Conservation (phyloP, 306 rosid species). For the Corylus avellana region DNA sequence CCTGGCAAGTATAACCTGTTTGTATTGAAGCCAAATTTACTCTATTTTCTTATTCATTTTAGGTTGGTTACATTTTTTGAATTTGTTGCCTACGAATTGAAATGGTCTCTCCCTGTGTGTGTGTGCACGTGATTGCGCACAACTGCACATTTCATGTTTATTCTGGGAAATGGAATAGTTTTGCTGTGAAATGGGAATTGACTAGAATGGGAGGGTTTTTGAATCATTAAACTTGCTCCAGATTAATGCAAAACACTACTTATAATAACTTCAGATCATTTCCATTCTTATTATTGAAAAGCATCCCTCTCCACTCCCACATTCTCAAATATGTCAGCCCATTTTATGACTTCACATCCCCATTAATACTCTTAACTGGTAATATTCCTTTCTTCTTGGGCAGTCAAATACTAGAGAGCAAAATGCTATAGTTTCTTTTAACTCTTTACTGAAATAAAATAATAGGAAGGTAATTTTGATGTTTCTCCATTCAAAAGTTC, state of each 20-base stretch:
- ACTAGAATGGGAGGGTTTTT: neutral
- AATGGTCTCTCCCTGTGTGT: neutral
- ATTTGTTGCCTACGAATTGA: neutral
- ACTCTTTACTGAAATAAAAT: neutral
- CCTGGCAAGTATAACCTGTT: constrained; percentile 41
- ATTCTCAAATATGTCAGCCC: neutral
- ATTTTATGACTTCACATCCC: neutral
- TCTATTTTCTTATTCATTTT: constrained; percentile 2
- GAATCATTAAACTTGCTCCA: neutral
- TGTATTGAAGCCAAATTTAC: constrained; percentile 12
- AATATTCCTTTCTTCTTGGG: neutral
- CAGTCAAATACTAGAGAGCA: neutral
- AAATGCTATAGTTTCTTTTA: neutral
- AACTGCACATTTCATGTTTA: neutral
- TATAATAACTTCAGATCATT: neutral
- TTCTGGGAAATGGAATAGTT: neutral
- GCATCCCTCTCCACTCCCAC: neutral
- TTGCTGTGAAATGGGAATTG: neutral
- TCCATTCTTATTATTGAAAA: neutral
- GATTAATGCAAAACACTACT: neutral
- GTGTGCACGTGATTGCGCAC: neutral
- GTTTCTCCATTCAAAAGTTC: neutral
- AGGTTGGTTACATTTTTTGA: neutral
- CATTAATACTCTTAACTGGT: neutral
- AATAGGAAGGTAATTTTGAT: neutral